Percentiles rank a stretch among this genome's conserved stretches.
These are phyloP conservation scores for Diversispora epigaea DNA, from an alignment of 192 early-diverging fungal species.

Conservation along the genomic window DNA sequence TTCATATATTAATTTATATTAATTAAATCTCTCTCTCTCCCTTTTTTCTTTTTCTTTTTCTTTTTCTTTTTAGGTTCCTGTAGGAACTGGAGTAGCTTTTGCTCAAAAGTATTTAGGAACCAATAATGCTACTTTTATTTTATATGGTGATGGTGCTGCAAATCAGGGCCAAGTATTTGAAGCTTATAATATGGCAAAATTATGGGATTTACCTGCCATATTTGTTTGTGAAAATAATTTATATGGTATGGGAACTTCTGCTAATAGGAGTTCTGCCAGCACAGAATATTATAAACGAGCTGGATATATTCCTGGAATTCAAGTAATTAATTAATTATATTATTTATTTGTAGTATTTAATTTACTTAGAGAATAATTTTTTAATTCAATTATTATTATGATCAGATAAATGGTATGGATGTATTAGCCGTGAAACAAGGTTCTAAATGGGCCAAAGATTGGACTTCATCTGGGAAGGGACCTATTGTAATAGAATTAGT, in stretches of 20 bases:
- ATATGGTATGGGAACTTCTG: slow-evolving; percentile 97
- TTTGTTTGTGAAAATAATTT: slow-evolving; percentile 99
- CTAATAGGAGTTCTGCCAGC: slow-evolving; percentile 85
- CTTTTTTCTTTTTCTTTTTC: no score
- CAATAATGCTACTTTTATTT: slow-evolving; percentile 78
- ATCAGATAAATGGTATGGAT: slow-evolving; percentile 88
- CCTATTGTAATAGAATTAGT: slow-evolving; percentile 93
- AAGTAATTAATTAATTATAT: slow-evolving; percentile 51
- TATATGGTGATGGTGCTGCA: slow-evolving; percentile 97
- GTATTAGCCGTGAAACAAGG: slow-evolving; percentile 88
- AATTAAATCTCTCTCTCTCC: background rate
- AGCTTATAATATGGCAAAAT: slow-evolving; percentile 98
- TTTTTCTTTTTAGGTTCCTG: slow-evolving; percentile 51
- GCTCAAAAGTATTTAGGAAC: slow-evolving; percentile 88
- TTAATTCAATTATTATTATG: slow-evolving; percentile 37
- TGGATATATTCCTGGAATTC: slow-evolving; percentile 95
- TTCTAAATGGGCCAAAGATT: slow-evolving; percentile 82
- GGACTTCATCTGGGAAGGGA: slow-evolving; percentile 77
- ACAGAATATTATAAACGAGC: slow-evolving; percentile 94
- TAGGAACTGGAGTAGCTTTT: slow-evolving; percentile 84
- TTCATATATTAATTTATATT: background rate
- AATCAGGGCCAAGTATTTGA: slow-evolving; percentile 99
- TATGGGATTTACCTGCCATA: slow-evolving; percentile 89
- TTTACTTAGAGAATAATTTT: background rate
- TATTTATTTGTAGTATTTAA: background rate